Percentiles rank a stretch among this genome's conserved stretches.
Evolutionary conservation across 2,329 filamentous ascomycete genomes (phyloP).

Genomic region (Lachnellula suecica): DNA sequence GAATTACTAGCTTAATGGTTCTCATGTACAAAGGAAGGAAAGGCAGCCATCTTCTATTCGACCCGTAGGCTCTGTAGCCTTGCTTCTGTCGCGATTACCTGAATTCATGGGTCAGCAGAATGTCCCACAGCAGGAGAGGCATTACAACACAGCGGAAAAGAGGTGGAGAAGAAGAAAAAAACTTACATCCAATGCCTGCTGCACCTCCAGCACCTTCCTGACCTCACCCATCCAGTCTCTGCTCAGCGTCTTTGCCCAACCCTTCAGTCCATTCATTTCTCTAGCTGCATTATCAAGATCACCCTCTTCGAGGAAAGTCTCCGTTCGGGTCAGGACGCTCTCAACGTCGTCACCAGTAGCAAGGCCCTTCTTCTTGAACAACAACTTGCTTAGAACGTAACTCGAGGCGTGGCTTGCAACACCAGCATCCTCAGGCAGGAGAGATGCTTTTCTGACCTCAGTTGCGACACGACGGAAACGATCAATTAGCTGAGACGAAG

Average conservation of each 20-base stretch:
- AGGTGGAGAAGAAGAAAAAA: conserved; percentile 5
- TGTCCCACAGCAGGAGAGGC: no score
- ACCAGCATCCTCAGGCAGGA: conserved; percentile 90
- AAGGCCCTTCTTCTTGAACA: conserved; percentile 92
- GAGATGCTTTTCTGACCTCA: conserved; percentile 91
- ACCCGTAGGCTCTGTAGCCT: conserved; percentile 84
- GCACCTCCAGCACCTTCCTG: conserved; percentile 88
- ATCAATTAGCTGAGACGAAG: conserved; percentile 83
- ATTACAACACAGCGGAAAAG: background rate
- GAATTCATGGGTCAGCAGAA: conserved; percentile 21
- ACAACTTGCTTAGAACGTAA: conserved; percentile 84
- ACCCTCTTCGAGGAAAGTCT: conserved; percentile 89
- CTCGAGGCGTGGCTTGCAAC: conserved; percentile 92
- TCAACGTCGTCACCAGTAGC: conserved; percentile 88
- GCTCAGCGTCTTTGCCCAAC: conserved; percentile 94
- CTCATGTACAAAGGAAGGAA: conserved; percentile 29
- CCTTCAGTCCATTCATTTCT: conserved; percentile 90
- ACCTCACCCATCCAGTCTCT: conserved; percentile 92
- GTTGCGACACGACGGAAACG: conserved; percentile 89
- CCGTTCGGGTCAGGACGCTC: conserved; percentile 85
- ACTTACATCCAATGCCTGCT: conserved; percentile 92
- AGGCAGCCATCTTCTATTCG: conserved; percentile 50
- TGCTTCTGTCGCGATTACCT: conserved; percentile 90
- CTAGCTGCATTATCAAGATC: conserved; percentile 87
- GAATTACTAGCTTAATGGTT: background rate